These are phyloP conservation scores for Brettanomyces bruxellensis DNA, from an alignment of 805 yeast genomes.

Conservation along the genomic window DNA sequence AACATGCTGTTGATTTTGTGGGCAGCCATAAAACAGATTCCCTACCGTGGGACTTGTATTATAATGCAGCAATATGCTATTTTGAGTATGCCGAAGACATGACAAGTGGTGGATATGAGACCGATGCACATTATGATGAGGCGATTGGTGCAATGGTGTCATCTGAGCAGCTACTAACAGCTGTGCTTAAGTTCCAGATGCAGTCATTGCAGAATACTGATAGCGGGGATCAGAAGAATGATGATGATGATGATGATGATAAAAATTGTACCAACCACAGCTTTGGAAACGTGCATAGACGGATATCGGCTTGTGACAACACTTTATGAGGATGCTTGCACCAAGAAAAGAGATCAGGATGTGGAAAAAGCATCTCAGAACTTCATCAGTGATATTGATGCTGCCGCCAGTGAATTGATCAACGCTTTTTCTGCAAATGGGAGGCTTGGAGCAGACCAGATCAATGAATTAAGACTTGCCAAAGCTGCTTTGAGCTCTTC, in stretches of 20 bases:
- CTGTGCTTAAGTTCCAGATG: conserved; percentile 21
- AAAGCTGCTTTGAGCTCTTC: conserved; percentile 25
- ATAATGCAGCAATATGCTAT: conserved; percentile 38
- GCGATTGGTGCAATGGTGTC: conserved; percentile 13
- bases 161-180: conserved; percentile 16
- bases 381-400: conserved; percentile 12
- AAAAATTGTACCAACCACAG: conserved; percentile 16
- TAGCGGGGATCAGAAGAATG: not conserved
- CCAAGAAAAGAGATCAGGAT: conserved; percentile 2
- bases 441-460: conserved; percentile 10
- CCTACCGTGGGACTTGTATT: conserved; percentile 34
- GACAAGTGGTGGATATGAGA: conserved; percentile 12
- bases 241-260: conserved; percentile 1
- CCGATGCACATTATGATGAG: conserved; percentile 4
- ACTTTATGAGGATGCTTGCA: conserved; percentile 17
- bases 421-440: conserved; percentile 11
- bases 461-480: conserved; percentile 25
- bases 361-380: not conserved
- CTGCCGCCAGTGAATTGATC: conserved; percentile 5
- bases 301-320: conserved; percentile 18
- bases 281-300: conserved; percentile 17
- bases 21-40: conserved; percentile 1
- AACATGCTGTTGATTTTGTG: conserved; percentile 25
- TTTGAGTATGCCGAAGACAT: conserved; percentile 36
- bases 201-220: conserved; percentile 12